These are phyloP conservation scores for Telfairia occidentalis DNA, from an alignment of 331 rosid species.

Conservation along the genomic window DNA sequence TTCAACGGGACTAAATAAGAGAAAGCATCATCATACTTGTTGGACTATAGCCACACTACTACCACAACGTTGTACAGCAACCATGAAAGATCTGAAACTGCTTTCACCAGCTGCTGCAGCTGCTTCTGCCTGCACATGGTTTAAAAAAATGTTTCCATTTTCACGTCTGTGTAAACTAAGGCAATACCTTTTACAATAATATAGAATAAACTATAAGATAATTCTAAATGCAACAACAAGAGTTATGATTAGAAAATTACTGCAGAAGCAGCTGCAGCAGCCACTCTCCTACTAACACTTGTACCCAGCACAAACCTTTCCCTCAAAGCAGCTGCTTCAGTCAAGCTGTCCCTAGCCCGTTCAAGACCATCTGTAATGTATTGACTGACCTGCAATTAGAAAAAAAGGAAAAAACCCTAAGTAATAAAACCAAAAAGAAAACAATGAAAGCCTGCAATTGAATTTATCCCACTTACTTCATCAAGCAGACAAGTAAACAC, in stretches of 20 bases:
- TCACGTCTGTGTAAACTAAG: slow-evolving; percentile 21
- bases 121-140: slow-evolving; percentile 76
- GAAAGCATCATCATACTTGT: slow-evolving; percentile 50
- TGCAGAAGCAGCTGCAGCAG: slow-evolving; percentile 98
- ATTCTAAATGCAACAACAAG: slow-evolving; percentile 16
- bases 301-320: slow-evolving; percentile 82
- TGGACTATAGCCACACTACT: slow-evolving; percentile 98
- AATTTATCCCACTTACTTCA: slow-evolving; percentile 61
- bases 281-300: slow-evolving; percentile 77
- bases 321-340: slow-evolving; percentile 92
- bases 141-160: slow-evolving; percentile 9
- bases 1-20: slow-evolving; percentile 5
- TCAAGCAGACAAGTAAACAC: slow-evolving; percentile 87
- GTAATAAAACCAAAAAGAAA: neutral
- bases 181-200: neutral
- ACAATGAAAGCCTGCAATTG: slow-evolving; percentile 9
- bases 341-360: slow-evolving; percentile 81
- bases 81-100: slow-evolving; percentile 99
- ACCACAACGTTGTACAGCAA: slow-evolving; percentile 97
- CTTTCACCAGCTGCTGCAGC: slow-evolving; percentile 99
- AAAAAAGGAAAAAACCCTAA: neutral
- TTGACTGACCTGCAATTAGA: slow-evolving; percentile 65
- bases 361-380: slow-evolving; percentile 94
- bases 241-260: slow-evolving; percentile 34
- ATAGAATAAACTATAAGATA: neutral